Conservation (phyloP, 768 basidiomycete species). For the Amanita pallidorosea region DNA sequence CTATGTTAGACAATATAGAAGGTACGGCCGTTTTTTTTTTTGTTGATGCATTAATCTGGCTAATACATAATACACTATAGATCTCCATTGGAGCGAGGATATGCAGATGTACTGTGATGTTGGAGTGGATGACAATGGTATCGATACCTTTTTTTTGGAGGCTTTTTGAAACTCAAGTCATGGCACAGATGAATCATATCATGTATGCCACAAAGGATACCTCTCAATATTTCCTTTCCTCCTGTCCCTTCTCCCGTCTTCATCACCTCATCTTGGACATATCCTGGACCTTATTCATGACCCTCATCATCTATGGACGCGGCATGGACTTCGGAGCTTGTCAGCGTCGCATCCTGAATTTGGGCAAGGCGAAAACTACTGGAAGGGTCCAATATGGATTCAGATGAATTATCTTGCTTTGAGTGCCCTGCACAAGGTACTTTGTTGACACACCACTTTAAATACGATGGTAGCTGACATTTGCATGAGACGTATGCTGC, state of each 20-base stretch:
- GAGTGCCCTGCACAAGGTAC: constrained; percentile 65
- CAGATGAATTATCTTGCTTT: constrained; percentile 95
- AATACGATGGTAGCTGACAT: neutral
- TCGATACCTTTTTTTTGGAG: constrained; percentile 8
- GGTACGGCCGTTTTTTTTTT: constrained; percentile 32
- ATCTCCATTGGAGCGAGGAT: constrained; percentile 89
- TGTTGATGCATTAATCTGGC: neutral
- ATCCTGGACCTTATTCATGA: constrained; percentile 73
- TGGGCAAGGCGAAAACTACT: constrained; percentile 91
- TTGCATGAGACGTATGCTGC: constrained; percentile 57
- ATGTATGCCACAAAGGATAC: constrained; percentile 88
- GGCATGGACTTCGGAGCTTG: constrained; percentile 80
- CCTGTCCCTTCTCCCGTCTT: constrained; percentile 63
- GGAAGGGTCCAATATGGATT: constrained; percentile 95
- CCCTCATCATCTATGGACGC: constrained; percentile 85
- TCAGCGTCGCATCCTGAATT: constrained; percentile 85
- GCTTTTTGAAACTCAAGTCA: neutral
- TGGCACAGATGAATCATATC: constrained; percentile 74
- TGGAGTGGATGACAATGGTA: constrained; percentile 77
- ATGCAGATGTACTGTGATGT: constrained; percentile 91
- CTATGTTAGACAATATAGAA: constrained; percentile 76
- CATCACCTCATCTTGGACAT: constrained; percentile 72
- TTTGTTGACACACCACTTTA: constrained; percentile 5
- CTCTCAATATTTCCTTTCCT: constrained; percentile 91
- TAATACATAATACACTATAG: constrained; percentile 24